Evolutionary conservation across 441 rosid species (phyloP), one percentile per base, ranked within the genome.

Genomic region (Pelargonium australe): DNA sequence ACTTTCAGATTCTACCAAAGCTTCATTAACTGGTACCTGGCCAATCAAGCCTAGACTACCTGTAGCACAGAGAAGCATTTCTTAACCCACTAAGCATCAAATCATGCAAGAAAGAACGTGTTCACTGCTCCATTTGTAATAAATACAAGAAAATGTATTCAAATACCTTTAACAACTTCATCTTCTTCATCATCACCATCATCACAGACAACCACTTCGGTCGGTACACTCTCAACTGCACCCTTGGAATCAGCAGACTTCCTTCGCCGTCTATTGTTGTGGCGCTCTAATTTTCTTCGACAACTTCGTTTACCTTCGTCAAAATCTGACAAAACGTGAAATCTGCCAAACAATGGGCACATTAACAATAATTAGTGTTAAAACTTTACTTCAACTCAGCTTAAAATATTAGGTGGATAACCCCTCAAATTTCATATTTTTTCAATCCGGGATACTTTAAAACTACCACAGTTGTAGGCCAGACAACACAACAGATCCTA

Each of bases 251-350:
- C 84, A 43, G 49, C 73, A 55, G 88, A 80, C 80, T 92, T 95
- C 76, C 93, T 86, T 75, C 92, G 79, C 67, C 97, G 72, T 69
- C 90, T 86, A 64, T 82, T 84, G 76, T 95, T 95, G 72, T 95
- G 98, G 23, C 86, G 89, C 86, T 95, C 95, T 75, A 95, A 80
- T 81, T 95, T 95, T 75, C 96, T 83, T 64, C 98, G 78, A 76
- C 92, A 95, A 77, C 98, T 90, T 67, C 96, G 81, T 71, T 90
- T 92, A 43, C 89, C 99, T 68, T 95, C 96, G 43, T 95, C 99
- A 76, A 95, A 95, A 82, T 92, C 90, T 2, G 85, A 65, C 64
- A 95, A 78, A 67, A 89, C 67, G 37, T 95, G 98, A 78, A 95
- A 95, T 91, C 99, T 95, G 80, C 72, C 67, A 71, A 34, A 71